Evolutionary conservation across 768 basidiomycete species (phyloP).

Genomic region (Austroboletus festivus): DNA sequence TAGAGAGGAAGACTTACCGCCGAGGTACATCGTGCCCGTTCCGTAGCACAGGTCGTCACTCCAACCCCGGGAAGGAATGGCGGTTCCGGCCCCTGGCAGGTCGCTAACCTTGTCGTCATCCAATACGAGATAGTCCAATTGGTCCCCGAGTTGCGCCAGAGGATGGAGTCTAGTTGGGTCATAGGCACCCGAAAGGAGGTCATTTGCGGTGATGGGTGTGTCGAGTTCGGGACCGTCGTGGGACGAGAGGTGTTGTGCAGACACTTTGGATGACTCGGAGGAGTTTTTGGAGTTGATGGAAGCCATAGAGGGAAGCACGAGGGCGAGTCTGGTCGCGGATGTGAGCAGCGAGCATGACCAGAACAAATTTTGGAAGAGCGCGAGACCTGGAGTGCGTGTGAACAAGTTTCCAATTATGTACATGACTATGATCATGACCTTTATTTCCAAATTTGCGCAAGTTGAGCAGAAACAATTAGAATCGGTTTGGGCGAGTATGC

Average conservation of each 20-base stretch:
- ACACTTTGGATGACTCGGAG: slow-evolving; percentile 42
- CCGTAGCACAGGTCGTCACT: slow-evolving; percentile 99
- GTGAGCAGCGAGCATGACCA: slow-evolving; percentile 16
- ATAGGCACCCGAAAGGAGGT: slow-evolving; percentile 83
- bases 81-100: slow-evolving; percentile 84
- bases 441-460: slow-evolving; percentile 14
- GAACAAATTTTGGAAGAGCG: slow-evolving; percentile 31
- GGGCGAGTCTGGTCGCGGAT: slow-evolving; percentile 14
- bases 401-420: slow-evolving; percentile 12
- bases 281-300: slow-evolving; percentile 22
- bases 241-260: slow-evolving; percentile 46
- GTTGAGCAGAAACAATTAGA: slow-evolving; percentile 31
- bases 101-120: slow-evolving; percentile 96
- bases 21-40: slow-evolving; percentile 97
- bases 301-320: slow-evolving; percentile 26
- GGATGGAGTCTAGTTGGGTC: slow-evolving; percentile 94
- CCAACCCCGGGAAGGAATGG: slow-evolving; percentile 95
- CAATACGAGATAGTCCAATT: slow-evolving; percentile 91
- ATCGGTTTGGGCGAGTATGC: slow-evolving; percentile 17
- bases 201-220: slow-evolving; percentile 73
- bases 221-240: slow-evolving; percentile 41
- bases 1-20: slow-evolving; percentile 76
- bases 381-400: slow-evolving; percentile 19
- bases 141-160: slow-evolving; percentile 85
- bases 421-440: background rate